Conservation (phyloP, 805 yeast genomes). For the Lipomyces mesembrius region DNA sequence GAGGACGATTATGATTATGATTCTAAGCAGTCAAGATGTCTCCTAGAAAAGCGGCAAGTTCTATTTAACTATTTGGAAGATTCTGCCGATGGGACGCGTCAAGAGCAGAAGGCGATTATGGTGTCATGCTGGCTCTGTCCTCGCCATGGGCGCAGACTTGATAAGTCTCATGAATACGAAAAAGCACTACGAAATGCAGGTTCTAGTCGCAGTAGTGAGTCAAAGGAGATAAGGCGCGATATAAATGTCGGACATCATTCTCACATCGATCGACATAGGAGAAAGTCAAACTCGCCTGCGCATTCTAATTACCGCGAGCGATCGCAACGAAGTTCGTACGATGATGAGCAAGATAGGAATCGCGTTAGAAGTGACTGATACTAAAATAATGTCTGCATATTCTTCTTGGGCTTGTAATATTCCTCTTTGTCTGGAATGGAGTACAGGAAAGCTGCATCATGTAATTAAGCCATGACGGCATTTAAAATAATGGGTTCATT, state of each 20-base stretch:
- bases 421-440: background rate
- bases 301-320: background rate
- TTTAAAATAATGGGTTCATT: background rate
- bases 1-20: background rate
- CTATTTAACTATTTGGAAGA: conserved; percentile 23
- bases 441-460: background rate
- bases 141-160: conserved; percentile 25
- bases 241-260: background rate
- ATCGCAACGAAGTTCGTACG: background rate
- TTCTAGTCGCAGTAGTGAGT: background rate
- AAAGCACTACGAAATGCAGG: background rate
- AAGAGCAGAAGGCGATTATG: conserved; percentile 20
- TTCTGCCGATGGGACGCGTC: conserved; percentile 11
- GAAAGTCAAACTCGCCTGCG: background rate
- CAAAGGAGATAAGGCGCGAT: background rate
- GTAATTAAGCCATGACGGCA: background rate
- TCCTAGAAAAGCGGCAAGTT: conserved; percentile 22
- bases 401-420: background rate
- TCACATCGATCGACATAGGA: background rate
- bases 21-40: background rate
- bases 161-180: conserved; percentile 25
- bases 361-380: background rate
- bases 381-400: background rate
- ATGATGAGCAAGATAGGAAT: background rate
- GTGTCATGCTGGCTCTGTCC: conserved; percentile 30